Evolutionary conservation across 208 protist species (phyloP).

Genomic region (Herpetomonas tarakana): DNA sequence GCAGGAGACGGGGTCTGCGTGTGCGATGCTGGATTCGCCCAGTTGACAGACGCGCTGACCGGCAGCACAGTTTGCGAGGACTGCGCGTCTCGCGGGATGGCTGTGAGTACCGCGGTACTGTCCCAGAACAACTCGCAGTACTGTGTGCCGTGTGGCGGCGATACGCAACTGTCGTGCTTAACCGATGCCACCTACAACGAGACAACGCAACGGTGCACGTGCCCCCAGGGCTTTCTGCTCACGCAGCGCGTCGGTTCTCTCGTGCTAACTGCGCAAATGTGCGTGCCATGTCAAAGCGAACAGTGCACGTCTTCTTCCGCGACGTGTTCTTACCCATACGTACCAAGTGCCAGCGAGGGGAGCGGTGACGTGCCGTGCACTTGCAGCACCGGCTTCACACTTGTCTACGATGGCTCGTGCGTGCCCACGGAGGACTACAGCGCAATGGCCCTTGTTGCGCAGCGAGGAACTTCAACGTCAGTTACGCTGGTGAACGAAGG

Average conservation of each 20-base stretch:
- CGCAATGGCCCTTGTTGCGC: slow-evolving; percentile 8
- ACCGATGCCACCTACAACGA: slow-evolving; percentile 28
- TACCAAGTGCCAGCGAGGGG: slow-evolving; percentile 3
- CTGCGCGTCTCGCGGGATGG: slow-evolving; percentile 25
- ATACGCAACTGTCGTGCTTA: slow-evolving; percentile 23
- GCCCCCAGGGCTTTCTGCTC: slow-evolving; percentile 32
- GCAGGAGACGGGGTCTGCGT: slow-evolving; percentile 16
- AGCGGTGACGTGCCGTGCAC: slow-evolving; percentile 18
- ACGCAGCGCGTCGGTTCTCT: slow-evolving; percentile 30
- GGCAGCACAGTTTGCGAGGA: slow-evolving; percentile 23
- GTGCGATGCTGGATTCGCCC: slow-evolving; percentile 31
- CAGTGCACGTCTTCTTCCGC: slow-evolving; percentile 12
- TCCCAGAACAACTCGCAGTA: slow-evolving; percentile 24
- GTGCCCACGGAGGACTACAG: slow-evolving; percentile 28
- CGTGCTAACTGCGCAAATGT: slow-evolving; percentile 38
- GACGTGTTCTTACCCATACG: slow-evolving; percentile 41
- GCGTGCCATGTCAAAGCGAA: slow-evolving; percentile 22
- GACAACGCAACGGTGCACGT: slow-evolving; percentile 21
- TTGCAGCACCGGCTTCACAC: slow-evolving; percentile 36
- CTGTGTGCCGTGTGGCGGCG: slow-evolving; percentile 48
- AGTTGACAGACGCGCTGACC: not conserved
- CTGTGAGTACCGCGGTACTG: slow-evolving; percentile 19
- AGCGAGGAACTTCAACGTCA: slow-evolving; percentile 12
- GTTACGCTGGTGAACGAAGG: slow-evolving; percentile 44
- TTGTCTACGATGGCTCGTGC: slow-evolving; percentile 61